Evolutionary conservation across 2,329 filamentous ascomycete species (phyloP), one percentile per base, ranked within the genome.

Genomic region (Colletotrichum lentis): DNA sequence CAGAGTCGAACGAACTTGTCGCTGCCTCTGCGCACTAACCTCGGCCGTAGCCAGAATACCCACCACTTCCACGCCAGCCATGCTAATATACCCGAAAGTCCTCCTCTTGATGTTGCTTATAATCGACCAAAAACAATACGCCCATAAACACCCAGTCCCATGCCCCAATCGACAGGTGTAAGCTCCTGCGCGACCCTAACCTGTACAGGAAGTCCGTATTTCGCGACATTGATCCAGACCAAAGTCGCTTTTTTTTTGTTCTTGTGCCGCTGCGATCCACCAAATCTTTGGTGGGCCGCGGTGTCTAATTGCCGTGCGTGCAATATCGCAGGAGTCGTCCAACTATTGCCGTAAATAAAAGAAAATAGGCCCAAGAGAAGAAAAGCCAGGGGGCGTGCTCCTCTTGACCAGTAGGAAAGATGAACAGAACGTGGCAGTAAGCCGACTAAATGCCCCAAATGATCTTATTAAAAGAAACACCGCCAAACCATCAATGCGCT

Each of bases 101-200:
- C 66, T 56, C 50, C 66, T 69, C 62, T 66, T 69, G n/a, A 50
- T 49, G 37, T 64, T 55, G 54, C 54, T 49, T 44, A 37, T 16
- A 20, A 18, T 53, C 18, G 10, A 43, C 35, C 53, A 39, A 49
- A 53, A 2, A n/a, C 18, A 49, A 41, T 4, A 62, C 57, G 52
- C 49, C 59, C n/a, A 18, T 27, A 20, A 68, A 69, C 62, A 65
- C 62, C 66, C 8, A 10, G 43, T 58, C 46, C 65, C 50, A 61
- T 66, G 66, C 62, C 56, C 50, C 55, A 52, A 41, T 44, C 62
- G 43, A 62, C 62, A 61, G 44, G 66, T 69, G 50, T 62, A 65
- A 47, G 20, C 52, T 59, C 37, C 49, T 56, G 24, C 37, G 39
- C 37, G 20, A 44, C 41, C 55, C 35, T 52, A 56, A 24, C 50